These are phyloP conservation scores for Cladosporium sp. DNA, from an alignment of 2,329 filamentous ascomycete genomes.

Conservation along the genomic window DNA sequence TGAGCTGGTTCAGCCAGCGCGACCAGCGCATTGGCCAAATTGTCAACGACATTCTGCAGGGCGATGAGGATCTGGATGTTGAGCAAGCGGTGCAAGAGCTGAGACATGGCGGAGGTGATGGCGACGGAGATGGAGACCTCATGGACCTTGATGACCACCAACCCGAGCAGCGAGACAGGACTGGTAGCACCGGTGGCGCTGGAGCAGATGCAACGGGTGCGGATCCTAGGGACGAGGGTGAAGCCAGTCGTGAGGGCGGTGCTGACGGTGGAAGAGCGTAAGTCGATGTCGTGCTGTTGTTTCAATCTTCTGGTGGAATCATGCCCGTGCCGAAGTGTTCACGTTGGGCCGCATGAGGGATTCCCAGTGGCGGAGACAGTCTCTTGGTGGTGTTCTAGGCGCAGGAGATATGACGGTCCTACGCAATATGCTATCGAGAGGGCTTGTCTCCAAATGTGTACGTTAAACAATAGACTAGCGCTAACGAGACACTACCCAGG, in stretches of 20 bases:
- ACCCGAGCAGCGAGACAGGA: constrained; percentile 55
- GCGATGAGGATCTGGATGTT: constrained; percentile 76
- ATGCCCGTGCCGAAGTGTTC: neutral
- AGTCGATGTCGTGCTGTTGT: constrained; percentile 49
- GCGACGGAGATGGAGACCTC: constrained; percentile 48
- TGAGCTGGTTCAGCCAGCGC: constrained; percentile 75
- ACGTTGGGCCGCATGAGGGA: neutral
- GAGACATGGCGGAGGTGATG: constrained; percentile 57
- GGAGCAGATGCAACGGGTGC: constrained; percentile 84
- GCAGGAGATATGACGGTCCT: neutral
- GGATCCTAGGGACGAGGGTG: constrained; percentile 85
- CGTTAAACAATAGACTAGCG: constrained; percentile 10
- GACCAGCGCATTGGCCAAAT: constrained; percentile 86
- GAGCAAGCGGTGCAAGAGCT: constrained; percentile 60
- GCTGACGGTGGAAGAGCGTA: constrained; percentile 99
- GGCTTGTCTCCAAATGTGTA: constrained; percentile 1
- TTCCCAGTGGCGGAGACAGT: too few relatives aligned
- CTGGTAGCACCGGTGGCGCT: constrained; percentile 70
- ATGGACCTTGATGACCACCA: constrained; percentile 75
- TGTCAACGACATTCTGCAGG: constrained; percentile 78
- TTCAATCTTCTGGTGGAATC: neutral
- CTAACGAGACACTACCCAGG: constrained; percentile 12
- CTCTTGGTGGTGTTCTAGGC: neutral
- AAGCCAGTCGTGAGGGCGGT: constrained; percentile 83
- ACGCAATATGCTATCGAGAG: neutral